Conservation (phyloP, 495 filamentous ascomycete species). For the Hypoxylon crocopeplum region DNA sequence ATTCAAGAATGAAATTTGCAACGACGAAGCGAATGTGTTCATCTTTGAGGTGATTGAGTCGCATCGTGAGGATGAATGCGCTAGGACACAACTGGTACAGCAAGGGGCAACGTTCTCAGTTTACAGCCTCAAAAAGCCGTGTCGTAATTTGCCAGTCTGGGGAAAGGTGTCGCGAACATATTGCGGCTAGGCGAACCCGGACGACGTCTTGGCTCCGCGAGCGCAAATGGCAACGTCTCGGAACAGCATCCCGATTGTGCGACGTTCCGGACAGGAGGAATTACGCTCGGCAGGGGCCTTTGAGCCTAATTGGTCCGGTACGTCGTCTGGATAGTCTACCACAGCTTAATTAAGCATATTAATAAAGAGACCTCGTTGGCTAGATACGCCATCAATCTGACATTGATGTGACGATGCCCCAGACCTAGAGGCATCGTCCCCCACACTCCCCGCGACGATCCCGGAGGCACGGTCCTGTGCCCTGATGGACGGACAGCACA, state of each 20-base stretch:
- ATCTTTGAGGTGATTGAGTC: conserved; percentile 25
- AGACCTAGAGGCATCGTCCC: conserved; percentile 5
- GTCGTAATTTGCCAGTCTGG: conserved; percentile 12
- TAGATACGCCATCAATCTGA: neutral
- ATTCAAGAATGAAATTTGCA: conserved; percentile 1
- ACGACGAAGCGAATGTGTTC: conserved; percentile 17
- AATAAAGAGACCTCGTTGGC: conserved; percentile 15
- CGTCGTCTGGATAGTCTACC: conserved; percentile 15
- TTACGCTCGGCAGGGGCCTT: conserved; percentile 29
- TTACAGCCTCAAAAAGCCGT: conserved; percentile 25
- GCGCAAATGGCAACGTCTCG: conserved; percentile 41
- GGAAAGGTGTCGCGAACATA: conserved; percentile 33
- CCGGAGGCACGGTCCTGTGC: conserved; percentile 38
- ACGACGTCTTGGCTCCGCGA: conserved; percentile 34
- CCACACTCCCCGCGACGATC: conserved; percentile 35
- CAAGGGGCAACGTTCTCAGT: conserved; percentile 1
- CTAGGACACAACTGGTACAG: conserved; percentile 12
- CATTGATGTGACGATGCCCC: conserved; percentile 30
- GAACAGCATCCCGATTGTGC: conserved; percentile 40
- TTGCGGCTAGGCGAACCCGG: conserved; percentile 20
- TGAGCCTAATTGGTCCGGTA: conserved; percentile 35
- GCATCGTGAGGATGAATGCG: conserved; percentile 15
- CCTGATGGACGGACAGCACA: conserved; percentile 36
- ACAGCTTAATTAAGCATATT: conserved; percentile 21
- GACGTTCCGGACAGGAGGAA: conserved; percentile 36